These are phyloP conservation scores for Colletotrichum kahawae DNA, from an alignment of 2,329 filamentous ascomycete species.

Conservation along the genomic window DNA sequence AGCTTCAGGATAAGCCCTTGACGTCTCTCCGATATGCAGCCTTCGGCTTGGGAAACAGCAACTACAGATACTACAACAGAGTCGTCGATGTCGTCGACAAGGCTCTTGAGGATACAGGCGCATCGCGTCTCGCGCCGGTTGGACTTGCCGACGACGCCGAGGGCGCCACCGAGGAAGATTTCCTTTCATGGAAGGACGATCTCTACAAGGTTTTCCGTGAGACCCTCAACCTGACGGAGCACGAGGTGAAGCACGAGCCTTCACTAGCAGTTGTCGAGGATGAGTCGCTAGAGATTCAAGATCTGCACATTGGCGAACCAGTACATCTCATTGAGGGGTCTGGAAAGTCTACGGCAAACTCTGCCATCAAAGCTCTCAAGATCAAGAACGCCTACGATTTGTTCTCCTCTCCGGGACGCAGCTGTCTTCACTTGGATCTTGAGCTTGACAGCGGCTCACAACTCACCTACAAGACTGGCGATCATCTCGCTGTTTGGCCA, in stretches of 20 bases:
- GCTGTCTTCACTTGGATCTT: slow-evolving; percentile 35
- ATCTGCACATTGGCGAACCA: slow-evolving; percentile 28
- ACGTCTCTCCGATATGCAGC: slow-evolving; percentile 35
- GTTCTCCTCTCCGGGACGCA: slow-evolving; percentile 27
- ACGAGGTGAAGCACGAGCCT: slow-evolving; percentile 25
- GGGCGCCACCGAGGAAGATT: slow-evolving; percentile 39
- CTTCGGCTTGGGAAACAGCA: slow-evolving; percentile 44
- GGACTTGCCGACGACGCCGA: slow-evolving; percentile 36
- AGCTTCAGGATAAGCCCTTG: slow-evolving; percentile 14
- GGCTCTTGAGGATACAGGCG: slow-evolving; percentile 29
- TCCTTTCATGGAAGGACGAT: slow-evolving; percentile 38
- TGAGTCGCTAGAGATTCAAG: slow-evolving; percentile 21
- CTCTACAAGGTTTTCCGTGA: slow-evolving; percentile 25
- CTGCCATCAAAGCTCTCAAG: slow-evolving; percentile 22
- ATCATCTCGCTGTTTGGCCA: slow-evolving; percentile 44
- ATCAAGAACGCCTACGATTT: slow-evolving; percentile 27
- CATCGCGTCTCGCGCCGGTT: slow-evolving; percentile 28
- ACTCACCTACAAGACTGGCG: slow-evolving; percentile 43
- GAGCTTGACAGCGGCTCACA: slow-evolving; percentile 35
- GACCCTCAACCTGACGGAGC: slow-evolving; percentile 27
- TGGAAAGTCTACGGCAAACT: slow-evolving; percentile 14
- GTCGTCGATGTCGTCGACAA: slow-evolving; percentile 34
- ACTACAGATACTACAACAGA: slow-evolving; percentile 42
- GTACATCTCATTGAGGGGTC: slow-evolving; percentile 8
- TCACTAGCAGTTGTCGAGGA: slow-evolving; percentile 24